These are phyloP conservation scores for Xylaria cubensis DNA, from an alignment of 495 filamentous ascomycete species.

Conservation along the genomic window DNA sequence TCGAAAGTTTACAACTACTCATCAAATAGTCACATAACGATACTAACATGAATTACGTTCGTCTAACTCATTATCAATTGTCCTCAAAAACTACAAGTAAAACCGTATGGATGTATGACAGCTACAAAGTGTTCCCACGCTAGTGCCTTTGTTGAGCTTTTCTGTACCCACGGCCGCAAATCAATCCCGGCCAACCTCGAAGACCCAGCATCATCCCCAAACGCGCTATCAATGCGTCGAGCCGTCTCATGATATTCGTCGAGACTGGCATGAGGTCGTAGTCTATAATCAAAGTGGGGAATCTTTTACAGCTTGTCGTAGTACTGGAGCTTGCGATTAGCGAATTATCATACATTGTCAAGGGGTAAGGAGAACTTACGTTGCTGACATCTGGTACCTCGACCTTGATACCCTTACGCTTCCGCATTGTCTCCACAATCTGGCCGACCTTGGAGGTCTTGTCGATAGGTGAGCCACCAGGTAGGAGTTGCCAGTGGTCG, in stretches of 20 bases:
- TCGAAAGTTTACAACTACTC: background rate
- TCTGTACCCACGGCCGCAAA: conserved; percentile 40
- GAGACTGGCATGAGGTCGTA: conserved; percentile 47
- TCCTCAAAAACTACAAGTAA: conserved; percentile 38
- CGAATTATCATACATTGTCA: conserved; percentile 27
- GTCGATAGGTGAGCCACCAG: conserved; percentile 94
- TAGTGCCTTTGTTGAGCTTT: conserved; percentile 41
- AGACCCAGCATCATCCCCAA: conserved; percentile 36
- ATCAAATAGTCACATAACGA: background rate
- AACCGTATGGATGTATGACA: conserved; percentile 39
- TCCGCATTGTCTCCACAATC: conserved; percentile 87
- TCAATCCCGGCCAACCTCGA: conserved; percentile 39
- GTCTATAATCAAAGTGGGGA: conserved; percentile 45
- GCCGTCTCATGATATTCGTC: conserved; percentile 42
- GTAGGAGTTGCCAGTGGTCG: conserved; percentile 95
- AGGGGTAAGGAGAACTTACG: conserved; percentile 66
- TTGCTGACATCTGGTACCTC: conserved; percentile 88
- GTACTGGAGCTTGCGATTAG: conserved; percentile 76
- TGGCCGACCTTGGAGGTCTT: conserved; percentile 81
- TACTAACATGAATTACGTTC: background rate
- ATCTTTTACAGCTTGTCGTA: conserved; percentile 94
- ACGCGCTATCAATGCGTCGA: conserved; percentile 32
- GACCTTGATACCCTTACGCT: conserved; percentile 99
- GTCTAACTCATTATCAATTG: conserved; percentile 40
- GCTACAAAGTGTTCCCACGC: conserved; percentile 39